A percentile compares a stretch with the other conserved stretches of the same genome.
These are phyloP conservation scores for Gymnopilus junonius DNA, from an alignment of 768 basidiomycete genomes.

Conservation along the genomic window DNA sequence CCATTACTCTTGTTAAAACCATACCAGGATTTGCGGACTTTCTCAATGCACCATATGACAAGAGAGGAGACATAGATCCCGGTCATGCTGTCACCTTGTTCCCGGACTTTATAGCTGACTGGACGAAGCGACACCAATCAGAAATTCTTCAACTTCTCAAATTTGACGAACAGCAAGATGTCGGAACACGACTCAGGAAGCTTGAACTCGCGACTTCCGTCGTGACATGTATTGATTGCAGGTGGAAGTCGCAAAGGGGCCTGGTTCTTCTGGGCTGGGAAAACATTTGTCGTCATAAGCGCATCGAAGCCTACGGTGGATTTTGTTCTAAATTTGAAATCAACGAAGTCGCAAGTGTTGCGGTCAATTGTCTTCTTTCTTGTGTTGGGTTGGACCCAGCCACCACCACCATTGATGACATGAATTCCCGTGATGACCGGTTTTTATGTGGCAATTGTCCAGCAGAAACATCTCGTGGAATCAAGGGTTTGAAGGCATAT, in stretches of 20 bases:
- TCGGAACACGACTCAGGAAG: constrained; percentile 10
- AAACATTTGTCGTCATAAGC: constrained; percentile 20
- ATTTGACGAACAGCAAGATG: constrained; percentile 1
- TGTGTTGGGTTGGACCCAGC: constrained; percentile 23
- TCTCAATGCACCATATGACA: constrained; percentile 16
- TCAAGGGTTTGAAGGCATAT: constrained; percentile 22
- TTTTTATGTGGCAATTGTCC: constrained; percentile 26
- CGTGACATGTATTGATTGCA: constrained; percentile 21
- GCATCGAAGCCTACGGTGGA: constrained; percentile 4
- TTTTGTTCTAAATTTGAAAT: constrained; percentile 14
- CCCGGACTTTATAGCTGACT: constrained; percentile 15
- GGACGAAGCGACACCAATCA: constrained; percentile 18
- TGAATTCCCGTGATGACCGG: constrained; percentile 21
- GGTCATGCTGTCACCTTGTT: constrained; percentile 18
- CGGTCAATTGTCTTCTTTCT: constrained; percentile 20
- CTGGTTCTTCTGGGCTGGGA: constrained; percentile 24
- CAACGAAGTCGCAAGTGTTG: constrained; percentile 4
- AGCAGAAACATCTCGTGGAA: constrained; percentile 14
- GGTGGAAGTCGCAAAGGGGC: constrained; percentile 9
- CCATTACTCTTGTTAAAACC: constrained; percentile 1
- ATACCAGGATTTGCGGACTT: constrained; percentile 19
- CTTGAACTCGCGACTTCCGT: constrained; percentile 26
- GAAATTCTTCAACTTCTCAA: constrained; percentile 14
- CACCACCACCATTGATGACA: constrained; percentile 19
- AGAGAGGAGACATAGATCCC: constrained; percentile 17